A percentile compares a stretch with the other conserved stretches of the same genome.
Evolutionary conservation across 192 early-diverging fungal genomes (phyloP).

Genomic region (Geosiphon pyriformis): DNA sequence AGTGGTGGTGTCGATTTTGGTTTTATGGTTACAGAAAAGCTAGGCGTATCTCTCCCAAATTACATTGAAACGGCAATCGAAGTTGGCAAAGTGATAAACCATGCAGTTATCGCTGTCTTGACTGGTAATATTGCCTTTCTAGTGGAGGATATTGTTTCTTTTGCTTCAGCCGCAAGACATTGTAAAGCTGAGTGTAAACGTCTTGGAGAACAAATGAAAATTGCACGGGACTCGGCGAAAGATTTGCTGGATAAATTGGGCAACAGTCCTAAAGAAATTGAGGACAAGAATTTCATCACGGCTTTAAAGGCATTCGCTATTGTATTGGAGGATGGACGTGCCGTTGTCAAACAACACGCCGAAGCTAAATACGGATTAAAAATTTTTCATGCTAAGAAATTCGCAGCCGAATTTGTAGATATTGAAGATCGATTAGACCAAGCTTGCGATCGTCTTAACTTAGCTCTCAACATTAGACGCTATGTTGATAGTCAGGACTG

Average conservation of each 20-base stretch:
- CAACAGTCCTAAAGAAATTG: conserved; percentile 18
- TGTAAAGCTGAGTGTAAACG: conserved; percentile 25
- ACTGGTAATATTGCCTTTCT: conserved; percentile 22
- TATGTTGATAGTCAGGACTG: conserved; percentile 17
- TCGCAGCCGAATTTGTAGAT: conserved; percentile 19
- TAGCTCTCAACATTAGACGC: conserved; percentile 18
- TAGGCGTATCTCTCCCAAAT: conserved; percentile 9
- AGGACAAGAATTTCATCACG: conserved; percentile 15
- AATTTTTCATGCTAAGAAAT: conserved; percentile 22
- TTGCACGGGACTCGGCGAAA: conserved; percentile 12
- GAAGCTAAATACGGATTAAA: conserved; percentile 24
- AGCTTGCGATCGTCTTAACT: conserved; percentile 13
- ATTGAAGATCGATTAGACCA: conserved; percentile 22
- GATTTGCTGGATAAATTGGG: conserved; percentile 17
- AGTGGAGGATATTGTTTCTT: conserved; percentile 18
- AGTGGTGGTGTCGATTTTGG: not conserved
- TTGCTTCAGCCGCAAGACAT: conserved; percentile 18
- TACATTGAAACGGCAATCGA: conserved; percentile 23
- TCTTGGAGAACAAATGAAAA: conserved; percentile 22
- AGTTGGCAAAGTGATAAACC: conserved; percentile 15
- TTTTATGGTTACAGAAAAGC: not conserved
- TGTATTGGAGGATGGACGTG: conserved; percentile 21
- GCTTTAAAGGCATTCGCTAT: conserved; percentile 24
- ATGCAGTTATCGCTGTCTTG: conserved; percentile 18
- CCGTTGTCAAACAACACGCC: conserved; percentile 21